Base-by-base conservation (phyloP, 495 filamentous ascomycete species). In the Xylaria grammica region DNA sequence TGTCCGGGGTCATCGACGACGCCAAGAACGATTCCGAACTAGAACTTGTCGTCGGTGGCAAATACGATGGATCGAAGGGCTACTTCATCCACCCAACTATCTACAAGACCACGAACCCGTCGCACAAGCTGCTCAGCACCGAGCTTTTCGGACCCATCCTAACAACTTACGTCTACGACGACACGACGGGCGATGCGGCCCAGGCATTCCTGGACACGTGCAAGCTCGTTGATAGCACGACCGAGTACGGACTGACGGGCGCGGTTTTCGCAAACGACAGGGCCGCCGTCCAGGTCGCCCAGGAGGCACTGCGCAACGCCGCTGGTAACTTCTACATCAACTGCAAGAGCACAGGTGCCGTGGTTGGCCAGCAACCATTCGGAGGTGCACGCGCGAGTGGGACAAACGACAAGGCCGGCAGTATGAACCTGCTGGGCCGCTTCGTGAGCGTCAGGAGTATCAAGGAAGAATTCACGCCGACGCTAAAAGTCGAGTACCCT, bases 311-410 rank as follows among this genome's bases (percentile, higher is more conserved):
- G 59, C 86, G 89, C 68, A 90, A 93, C 72, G 77, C 91, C 3
- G 90, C 91, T 36, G 92, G 92, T 20, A 96, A 96, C 79, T 96
- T 94, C 78, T 96, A 96, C 76, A 87, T 96, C 79, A 97, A 97
- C 80, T 91, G 90, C 81, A 96, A 97, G 86, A 90, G 88, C 75
- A 97, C 93, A 3, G 93, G 92, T 52, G 93, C 93, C 9, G 92
- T 97, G 40, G 92, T 96, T 2, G 93, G 92, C 15, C 93, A 97
- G 83, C 93, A 97, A 77, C 90, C 93, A 30, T 97, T 97, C 75
- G 93, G 93, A 49, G 93, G 93, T 56, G 88, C 89, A 44, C 84
- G 93, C 65, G 91, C 91, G 10, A 94, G 90, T 68, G 93, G 93
- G 15, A 97, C 93, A 48, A 95, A 95, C 69, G 93, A 97, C 78